Base-by-base conservation (phyloP, 169 alveolate genomes). In the Besnoitia besnoiti region DNA sequence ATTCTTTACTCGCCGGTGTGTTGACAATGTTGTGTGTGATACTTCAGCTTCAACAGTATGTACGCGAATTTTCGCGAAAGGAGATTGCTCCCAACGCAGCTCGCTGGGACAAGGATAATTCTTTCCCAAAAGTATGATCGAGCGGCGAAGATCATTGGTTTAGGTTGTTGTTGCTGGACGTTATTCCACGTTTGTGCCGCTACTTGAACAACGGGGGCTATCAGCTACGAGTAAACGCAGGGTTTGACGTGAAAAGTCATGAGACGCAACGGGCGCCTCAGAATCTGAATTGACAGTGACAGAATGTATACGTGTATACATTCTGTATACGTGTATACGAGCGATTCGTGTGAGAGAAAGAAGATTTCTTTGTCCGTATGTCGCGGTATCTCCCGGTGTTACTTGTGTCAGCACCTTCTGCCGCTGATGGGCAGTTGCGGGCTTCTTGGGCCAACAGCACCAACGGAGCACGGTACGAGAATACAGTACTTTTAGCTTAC, bases 371-470 rank as follows among this genome's bases (percentile, higher is more conserved):
- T 42, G 27, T 42, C 76, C 30, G 30, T 79, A 79, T 27, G 87
- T 42, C 27, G 27, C 30, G 27, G 87, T 30, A 79, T 33, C 76
- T 27, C 30, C 27, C 30, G 30, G 27, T 33, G 27, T 33, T 79
- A 79, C 30, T 21, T 42, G 10, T 21, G 12, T 35, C 89, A 90
- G 93, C 90, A 79, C 51, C 82, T 97, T 12, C 96, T 97, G 97
- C 97, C 93, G 59, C 94, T 94, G 75, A 73, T 97, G 87, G 98
- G 98, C 47, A 97, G 96, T 16, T 39, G 93, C 49, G 98, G 98
- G 19, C 82, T 96, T 0, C 92, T 96, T 30, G 98, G 98, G 10
- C 92, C 96, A 50, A 97, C 98, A 8, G 97, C 94, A 16, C 97
- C 97, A 40, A 93, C 93, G 47, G 97, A 95, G 27, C 89, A 85